These are phyloP conservation scores for Penicillium riverlandense DNA, from an alignment of 495 filamentous ascomycete genomes.

Conservation along the genomic window DNA sequence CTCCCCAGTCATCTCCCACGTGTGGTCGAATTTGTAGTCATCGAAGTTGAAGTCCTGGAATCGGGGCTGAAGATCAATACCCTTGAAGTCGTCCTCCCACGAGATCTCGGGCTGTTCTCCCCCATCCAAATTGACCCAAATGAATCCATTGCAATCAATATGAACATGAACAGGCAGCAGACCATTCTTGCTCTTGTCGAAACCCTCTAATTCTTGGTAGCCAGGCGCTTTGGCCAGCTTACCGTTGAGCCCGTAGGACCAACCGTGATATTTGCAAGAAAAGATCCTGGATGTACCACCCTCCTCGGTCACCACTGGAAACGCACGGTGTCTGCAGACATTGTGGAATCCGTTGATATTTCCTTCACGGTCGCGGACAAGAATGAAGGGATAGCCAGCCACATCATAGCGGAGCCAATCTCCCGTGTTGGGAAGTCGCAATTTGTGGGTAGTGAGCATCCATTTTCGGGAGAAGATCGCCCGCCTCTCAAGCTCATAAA, in stretches of 20 bases:
- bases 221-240: conserved; percentile 52
- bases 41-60: conserved; percentile 34
- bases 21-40: conserved; percentile 41
- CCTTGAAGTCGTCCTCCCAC: conserved; percentile 36
- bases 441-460: conserved; percentile 45
- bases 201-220: conserved; percentile 45
- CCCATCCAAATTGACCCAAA: conserved; percentile 43
- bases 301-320: conserved; percentile 45
- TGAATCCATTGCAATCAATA: conserved; percentile 37
- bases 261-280: conserved; percentile 54
- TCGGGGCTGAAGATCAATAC: conserved; percentile 27
- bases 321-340: conserved; percentile 51
- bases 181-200: conserved; percentile 47
- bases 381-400: conserved; percentile 42
- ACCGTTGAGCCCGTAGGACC: conserved; percentile 52
- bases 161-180: conserved; percentile 40
- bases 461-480: conserved; percentile 47
- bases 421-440: conserved; percentile 38
- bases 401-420: conserved; percentile 42
- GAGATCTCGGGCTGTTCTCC: conserved; percentile 24
- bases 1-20: conserved; percentile 35
- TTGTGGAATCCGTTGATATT: conserved; percentile 54
- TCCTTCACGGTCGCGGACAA: conserved; percentile 41
- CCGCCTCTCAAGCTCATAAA: conserved; percentile 47
- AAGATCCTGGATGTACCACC: conserved; percentile 43